Evolutionary conservation across 2,329 filamentous ascomycete species (phyloP).

Genomic region (Hypoxylon sp.): DNA sequence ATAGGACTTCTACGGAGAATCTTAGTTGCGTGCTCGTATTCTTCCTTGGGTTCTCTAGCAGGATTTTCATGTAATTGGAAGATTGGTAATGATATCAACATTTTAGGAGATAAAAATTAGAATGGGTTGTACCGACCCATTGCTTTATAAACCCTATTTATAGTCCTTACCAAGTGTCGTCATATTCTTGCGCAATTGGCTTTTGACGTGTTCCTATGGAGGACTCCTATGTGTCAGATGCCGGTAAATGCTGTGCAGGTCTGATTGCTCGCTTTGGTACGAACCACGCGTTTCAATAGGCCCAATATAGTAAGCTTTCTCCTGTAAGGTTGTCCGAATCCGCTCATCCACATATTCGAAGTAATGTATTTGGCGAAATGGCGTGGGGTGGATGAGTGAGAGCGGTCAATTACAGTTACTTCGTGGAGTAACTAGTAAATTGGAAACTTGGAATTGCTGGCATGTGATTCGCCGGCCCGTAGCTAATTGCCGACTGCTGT

Average conservation of each 20-base stretch:
- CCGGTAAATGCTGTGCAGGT: neutral
- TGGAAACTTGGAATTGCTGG: neutral
- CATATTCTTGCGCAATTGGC: neutral
- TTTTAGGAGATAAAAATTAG: neutral
- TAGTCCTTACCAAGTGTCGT: neutral
- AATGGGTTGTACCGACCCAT: neutral
- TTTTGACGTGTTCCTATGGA: neutral
- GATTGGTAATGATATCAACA: neutral
- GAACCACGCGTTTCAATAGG: neutral
- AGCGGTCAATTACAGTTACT: slow-evolving; percentile 20
- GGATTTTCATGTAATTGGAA: neutral
- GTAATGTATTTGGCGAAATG: slow-evolving; percentile 5
- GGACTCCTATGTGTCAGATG: neutral
- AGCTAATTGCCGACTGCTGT: slow-evolving; percentile 23
- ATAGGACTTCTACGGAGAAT: neutral
- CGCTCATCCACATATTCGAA: neutral
- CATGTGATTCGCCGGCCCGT: slow-evolving; percentile 9
- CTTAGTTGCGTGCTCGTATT: neutral
- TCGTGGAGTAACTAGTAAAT: slow-evolving; percentile 16
- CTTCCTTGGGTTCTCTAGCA: neutral
- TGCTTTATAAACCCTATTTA: neutral
- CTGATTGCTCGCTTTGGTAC: neutral
- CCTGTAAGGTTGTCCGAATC: neutral
- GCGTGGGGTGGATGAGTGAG: neutral
- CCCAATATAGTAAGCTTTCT: neutral